Evolutionary conservation across 768 basidiomycete species (phyloP), one percentile per base, ranked within the genome.

Genomic region (Agaricus bisporus): DNA sequence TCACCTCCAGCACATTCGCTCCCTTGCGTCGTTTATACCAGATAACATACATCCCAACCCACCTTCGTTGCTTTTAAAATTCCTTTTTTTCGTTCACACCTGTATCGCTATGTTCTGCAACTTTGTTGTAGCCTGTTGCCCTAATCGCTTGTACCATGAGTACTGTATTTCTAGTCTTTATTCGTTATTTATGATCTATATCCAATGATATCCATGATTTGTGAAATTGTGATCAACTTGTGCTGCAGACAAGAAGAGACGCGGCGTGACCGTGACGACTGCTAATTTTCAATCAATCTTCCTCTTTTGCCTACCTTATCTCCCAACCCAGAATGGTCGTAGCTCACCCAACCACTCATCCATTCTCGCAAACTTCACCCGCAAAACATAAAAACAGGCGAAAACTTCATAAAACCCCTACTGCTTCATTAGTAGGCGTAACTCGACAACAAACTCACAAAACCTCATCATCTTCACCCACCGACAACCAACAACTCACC

Each of bases 301-400:
- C 12, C 46, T 41, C 54, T 17, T 44, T 38, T 18, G 44, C 46
- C 43, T 41, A 12, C 47, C 43, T 18, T 17, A 22, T 26, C 29
- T 29, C 17, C 8, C 17, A 43, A 36, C 32, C 41, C 42, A 57
- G 62, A 54, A 79, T 79, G 76, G 76, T 77, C 49, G 76, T 72
- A 32, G 64, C 69, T 25, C 67, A 72, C 50, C 47, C 62, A 18
- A 26, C 64, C 41, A 51, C 62, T 48, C 51, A 54, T 37, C 52
- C 32, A 3, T 39, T 1, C 26, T 58, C 60, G 38, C 61, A 58
- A 48, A 51, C 54, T 48, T 55, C 60, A 49, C 52, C 50, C 14
- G 41, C 54, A 28, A 58, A 58, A 28, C 61, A 62, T 37, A 74
- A 73, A 60, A 74, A 73, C 58, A 67, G 74, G 25, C 61, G 74